Evolutionary conservation across 1,284 basidiomycete genomes (phyloP).

Genomic region (Leccinum angustisporum): DNA sequence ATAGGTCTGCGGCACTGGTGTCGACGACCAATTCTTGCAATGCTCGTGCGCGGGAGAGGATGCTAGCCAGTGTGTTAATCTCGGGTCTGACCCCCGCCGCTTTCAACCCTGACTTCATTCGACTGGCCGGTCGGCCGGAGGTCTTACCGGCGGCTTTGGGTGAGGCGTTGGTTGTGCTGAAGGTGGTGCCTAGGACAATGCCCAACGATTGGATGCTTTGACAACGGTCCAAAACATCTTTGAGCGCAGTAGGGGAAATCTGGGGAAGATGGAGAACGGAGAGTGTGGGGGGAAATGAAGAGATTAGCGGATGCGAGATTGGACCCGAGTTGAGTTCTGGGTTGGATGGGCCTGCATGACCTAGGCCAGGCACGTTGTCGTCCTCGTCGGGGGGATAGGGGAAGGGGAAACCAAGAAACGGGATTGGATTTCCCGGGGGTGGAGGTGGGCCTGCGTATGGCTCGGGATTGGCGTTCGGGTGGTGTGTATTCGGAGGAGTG

Average conservation of each 20-base stretch:
- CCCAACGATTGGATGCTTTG: conserved; percentile 18
- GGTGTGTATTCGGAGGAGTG: conserved; percentile 4
- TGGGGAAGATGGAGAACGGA: conserved; percentile 23
- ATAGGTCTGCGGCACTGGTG: conserved; percentile 1
- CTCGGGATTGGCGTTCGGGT: conserved; percentile 6
- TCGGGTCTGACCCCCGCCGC: conserved; percentile 14
- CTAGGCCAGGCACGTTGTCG: neutral
- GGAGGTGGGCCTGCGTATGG: neutral
- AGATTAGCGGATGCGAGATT: conserved; percentile 7
- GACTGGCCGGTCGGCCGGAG: neutral
- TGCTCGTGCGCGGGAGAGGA: conserved; percentile 19
- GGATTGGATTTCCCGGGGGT: conserved; percentile 4
- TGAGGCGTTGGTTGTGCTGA: conserved; percentile 2
- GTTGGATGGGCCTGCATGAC: conserved; percentile 3
- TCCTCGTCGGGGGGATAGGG: conserved; percentile 9
- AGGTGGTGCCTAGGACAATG: conserved; percentile 20
- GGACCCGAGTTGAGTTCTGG: neutral
- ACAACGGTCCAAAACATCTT: conserved; percentile 24
- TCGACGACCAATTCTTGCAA: conserved; percentile 24
- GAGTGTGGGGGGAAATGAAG: conserved; percentile 21
- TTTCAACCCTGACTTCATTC: neutral
- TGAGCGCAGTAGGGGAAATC: conserved; percentile 23
- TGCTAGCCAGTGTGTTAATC: conserved; percentile 7
- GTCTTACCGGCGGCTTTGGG: neutral
- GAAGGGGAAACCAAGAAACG: conserved; percentile 13